Base-by-base conservation (phyloP, 345 rosid genomes). In the Populus alba region DNA sequence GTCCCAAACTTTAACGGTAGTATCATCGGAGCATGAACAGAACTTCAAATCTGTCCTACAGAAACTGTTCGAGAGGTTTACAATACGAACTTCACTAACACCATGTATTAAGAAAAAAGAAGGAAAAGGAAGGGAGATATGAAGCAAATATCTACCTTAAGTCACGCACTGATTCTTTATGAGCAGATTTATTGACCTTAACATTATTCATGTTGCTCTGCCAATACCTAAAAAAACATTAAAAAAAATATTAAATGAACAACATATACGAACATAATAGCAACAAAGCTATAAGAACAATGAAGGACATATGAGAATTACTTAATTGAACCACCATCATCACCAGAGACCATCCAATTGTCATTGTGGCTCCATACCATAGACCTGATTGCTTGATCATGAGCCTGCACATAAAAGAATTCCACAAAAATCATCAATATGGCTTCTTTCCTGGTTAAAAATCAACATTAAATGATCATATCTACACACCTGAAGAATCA, bases 281-380 rank as follows among this genome's bases (percentile, higher is more conserved):
- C 10, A 63, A 62, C 35, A 76, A 63, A 65, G 31, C 61, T 49
- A 43, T 20, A 49, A 66, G 15, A 73, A 29, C 29, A 74, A 18
- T 31, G 31, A 18, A 57, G n/a, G 57, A 33, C 31, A 33, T 41
- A 43, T 39, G 43, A 39, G 37, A 75, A 73, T 80, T 91, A 96
- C 99, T 92, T 96, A 84, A 96, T 88, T 53, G 97, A 78, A 41
- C 99, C 99, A 49, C 97, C 99, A 83, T 96, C 99, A 83, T 96
- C 99, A 74, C 99, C 99, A 76, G 99, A 94, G 78, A 96, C 92
- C 99, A 96, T 94, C 92, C 91, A 96, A 79, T 87, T 96, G 81
- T 92, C 99, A 89, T 94, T 94, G 85, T 94, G 97, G 79, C 99
- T 96, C 99, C 99, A 94, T 20, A 90, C 85, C 98, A 92, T 94